Conservation (phyloP, 768 basidiomycete genomes). For the Phanerochaete carnosa region DNA sequence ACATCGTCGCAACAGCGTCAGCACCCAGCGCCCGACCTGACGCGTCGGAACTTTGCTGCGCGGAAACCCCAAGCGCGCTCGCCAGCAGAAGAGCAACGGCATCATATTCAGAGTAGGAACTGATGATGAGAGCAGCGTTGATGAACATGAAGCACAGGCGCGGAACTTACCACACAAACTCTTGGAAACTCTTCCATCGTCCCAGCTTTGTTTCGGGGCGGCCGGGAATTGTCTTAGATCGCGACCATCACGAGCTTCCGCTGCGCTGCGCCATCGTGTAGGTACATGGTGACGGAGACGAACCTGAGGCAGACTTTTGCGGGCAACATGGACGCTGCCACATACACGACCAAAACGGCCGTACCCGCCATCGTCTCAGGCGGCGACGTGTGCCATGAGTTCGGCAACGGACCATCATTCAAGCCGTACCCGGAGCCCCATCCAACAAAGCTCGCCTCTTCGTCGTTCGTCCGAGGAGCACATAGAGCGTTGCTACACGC, state of each 20-base stretch:
- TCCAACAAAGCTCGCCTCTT: conserved; percentile 27
- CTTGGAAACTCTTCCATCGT: too few relatives aligned
- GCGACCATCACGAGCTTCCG: neutral
- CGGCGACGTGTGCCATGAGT: neutral
- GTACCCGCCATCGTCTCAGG: neutral
- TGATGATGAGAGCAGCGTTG: neutral
- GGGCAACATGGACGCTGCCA: neutral
- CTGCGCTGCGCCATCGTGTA: conserved; percentile 5
- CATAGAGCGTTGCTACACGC: conserved; percentile 25
- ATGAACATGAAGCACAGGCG: neutral
- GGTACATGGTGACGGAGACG: conserved; percentile 4
- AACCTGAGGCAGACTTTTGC: neutral
- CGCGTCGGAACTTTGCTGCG: too few relatives aligned
- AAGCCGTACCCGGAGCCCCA: conserved; percentile 35
- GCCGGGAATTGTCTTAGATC: neutral
- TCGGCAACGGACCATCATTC: conserved; percentile 11
- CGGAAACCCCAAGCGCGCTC: too few relatives aligned
- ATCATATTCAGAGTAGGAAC: neutral
- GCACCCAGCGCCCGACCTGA: too few relatives aligned
- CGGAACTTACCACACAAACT: neutral
- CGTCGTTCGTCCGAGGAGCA: conserved; percentile 34
- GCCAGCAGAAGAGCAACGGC: too few relatives aligned
- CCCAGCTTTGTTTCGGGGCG: neutral
- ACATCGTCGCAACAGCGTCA: neutral
- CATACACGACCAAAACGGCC: neutral